Evolutionary conservation across 2,329 filamentous ascomycete species (phyloP).

Genomic region (Dactylella cylindrospora): DNA sequence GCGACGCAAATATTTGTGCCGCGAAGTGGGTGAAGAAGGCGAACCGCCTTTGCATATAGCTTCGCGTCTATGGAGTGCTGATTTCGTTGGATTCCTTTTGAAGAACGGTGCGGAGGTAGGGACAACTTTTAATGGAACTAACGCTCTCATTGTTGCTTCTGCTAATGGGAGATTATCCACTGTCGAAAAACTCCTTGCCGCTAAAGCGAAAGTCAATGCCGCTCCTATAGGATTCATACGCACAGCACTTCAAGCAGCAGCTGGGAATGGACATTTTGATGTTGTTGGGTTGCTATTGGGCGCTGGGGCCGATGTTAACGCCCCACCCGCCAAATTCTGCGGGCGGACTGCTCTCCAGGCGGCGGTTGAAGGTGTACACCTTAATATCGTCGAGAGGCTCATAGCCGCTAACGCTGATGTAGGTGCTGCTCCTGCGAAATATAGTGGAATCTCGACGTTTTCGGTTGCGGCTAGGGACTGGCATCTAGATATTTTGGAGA

Average conservation of each 20-base stretch:
- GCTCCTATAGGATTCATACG: neutral
- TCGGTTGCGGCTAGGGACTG: too few relatives aligned
- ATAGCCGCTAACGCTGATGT: neutral
- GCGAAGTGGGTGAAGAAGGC: conserved; percentile 1
- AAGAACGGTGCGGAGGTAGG: conserved; percentile 3
- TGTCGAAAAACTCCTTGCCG: conserved; percentile 3
- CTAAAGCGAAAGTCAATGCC: conserved; percentile 9
- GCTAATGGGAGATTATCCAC: neutral
- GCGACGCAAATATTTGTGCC: neutral
- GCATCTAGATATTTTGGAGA: too few relatives aligned
- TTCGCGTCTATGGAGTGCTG: neutral
- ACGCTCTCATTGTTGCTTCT: conserved; percentile 2
- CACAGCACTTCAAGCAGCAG: conserved; percentile 5
- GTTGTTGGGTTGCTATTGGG: conserved; percentile 2
- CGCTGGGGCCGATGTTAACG: conserved; percentile 1
- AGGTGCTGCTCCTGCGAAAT: too few relatives aligned
- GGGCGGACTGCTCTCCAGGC: conserved; percentile 6
- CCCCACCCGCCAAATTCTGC: neutral
- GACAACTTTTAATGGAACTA: neutral
- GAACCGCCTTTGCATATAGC: conserved; percentile 10
- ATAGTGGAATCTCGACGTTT: too few relatives aligned
- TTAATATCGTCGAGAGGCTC: neutral
- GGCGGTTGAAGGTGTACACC: neutral
- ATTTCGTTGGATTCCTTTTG: conserved; percentile 7
- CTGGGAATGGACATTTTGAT: conserved; percentile 2